Conservation (phyloP, 202 grass and related monocot species). For the Dendrocalamus latiflorus region DNA sequence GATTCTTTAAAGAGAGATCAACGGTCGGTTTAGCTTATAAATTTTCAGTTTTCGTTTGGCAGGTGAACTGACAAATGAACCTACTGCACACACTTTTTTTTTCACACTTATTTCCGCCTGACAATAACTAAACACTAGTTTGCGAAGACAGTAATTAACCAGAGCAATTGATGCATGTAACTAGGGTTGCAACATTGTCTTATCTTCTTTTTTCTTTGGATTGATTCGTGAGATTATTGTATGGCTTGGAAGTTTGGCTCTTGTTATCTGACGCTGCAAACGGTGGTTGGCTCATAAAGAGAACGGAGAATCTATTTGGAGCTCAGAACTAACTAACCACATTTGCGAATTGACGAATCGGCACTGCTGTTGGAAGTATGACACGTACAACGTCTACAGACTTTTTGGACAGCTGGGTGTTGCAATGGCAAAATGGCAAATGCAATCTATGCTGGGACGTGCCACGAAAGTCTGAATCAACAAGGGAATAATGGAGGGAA, state of each 20-base stretch:
- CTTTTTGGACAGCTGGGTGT: constrained; percentile 13
- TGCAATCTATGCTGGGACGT: not conserved
- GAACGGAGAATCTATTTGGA: constrained; percentile 5
- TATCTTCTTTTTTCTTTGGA: no score
- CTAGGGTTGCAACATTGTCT: not conserved
- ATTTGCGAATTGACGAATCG: not conserved
- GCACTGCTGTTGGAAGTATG: not conserved
- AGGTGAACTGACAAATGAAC: no score
- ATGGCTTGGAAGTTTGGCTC: not conserved
- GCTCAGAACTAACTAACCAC: constrained; percentile 23
- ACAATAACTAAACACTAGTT: not conserved
- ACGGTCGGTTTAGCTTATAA: not conserved
- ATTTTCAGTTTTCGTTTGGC: not conserved
- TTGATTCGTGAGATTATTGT: not conserved
- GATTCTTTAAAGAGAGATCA: not conserved
- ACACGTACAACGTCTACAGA: constrained; percentile 6
- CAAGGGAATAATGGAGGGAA: not conserved
- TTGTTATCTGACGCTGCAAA: not conserved
- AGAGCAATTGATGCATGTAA: not conserved
- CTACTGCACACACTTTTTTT: not conserved
- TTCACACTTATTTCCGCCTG: not conserved
- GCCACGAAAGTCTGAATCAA: constrained; percentile 34
- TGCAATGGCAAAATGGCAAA: not conserved
- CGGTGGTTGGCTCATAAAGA: not conserved
- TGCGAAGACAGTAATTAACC: not conserved